Evolutionary conservation across 1,284 basidiomycete genomes (phyloP).

Genomic region (Heterobasidion occidentale): DNA sequence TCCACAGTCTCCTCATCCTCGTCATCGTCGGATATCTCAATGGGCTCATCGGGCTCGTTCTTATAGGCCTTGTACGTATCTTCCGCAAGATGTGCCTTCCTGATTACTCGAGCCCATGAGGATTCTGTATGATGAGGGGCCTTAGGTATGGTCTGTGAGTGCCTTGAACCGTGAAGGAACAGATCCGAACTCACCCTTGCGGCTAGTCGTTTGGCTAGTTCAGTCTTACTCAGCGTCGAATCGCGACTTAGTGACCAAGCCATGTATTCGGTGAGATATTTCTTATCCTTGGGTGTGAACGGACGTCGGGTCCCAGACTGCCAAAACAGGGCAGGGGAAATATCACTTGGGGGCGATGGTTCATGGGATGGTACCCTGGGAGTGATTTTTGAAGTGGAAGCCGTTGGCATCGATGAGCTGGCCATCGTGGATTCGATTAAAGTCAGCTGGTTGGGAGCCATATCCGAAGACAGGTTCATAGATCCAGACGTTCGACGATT

Average conservation of each 20-base stretch:
- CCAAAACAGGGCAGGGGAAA: constrained; percentile 20
- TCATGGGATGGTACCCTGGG: constrained; percentile 53
- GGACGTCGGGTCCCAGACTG: constrained; percentile 36
- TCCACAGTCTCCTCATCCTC: constrained; percentile 18
- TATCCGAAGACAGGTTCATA: too few relatives aligned
- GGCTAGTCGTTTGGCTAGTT: constrained; percentile 45
- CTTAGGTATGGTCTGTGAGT: constrained; percentile 9
- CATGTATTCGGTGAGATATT: constrained; percentile 57
- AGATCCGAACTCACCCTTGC: constrained; percentile 35
- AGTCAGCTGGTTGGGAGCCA: too few relatives aligned
- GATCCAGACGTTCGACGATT: too few relatives aligned
- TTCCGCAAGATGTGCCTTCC: neutral
- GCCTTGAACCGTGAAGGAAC: neutral
- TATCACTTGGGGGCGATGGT: constrained; percentile 51
- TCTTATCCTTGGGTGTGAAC: constrained; percentile 56
- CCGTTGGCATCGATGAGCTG: too few relatives aligned
- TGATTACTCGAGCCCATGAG: constrained; percentile 1
- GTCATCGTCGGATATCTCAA: constrained; percentile 18
- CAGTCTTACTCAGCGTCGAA: constrained; percentile 38
- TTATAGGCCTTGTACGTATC: neutral
- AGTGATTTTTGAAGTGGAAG: neutral
- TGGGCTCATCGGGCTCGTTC: too few relatives aligned
- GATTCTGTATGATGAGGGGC: constrained; percentile 16
- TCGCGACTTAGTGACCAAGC: constrained; percentile 49
- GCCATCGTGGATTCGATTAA: too few relatives aligned